Percentiles rank a stretch among this genome's conserved stretches.
These are phyloP conservation scores for Fremontodendron californicum DNA, from an alignment of 345 rosid species.

Conservation along the genomic window DNA sequence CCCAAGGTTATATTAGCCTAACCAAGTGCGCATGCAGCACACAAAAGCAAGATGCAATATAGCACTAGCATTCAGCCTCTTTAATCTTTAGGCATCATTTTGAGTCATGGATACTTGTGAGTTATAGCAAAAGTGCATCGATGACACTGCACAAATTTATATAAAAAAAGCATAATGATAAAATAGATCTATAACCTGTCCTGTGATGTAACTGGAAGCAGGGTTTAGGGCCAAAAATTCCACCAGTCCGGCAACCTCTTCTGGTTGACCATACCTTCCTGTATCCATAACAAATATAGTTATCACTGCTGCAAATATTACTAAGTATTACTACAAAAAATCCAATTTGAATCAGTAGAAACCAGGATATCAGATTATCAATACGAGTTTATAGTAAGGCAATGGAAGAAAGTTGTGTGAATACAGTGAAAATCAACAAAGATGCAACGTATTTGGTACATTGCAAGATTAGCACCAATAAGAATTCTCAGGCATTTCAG, in stretches of 20 bases:
- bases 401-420: background rate
- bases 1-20: background rate
- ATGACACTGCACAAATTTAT: background rate
- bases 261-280: conserved; percentile 97
- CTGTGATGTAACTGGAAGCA: conserved; percentile 87
- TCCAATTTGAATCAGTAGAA: conserved; percentile 2
- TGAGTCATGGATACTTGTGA: background rate
- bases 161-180: background rate
- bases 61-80: background rate
- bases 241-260: conserved; percentile 97
- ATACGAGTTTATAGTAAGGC: background rate
- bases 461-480: conserved; percentile 5
- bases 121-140: background rate
- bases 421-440: background rate
- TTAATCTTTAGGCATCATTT: background rate
- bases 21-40: background rate
- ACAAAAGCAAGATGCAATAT: background rate
- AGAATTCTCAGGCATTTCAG: background rate
- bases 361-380: background rate
- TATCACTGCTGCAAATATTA: background rate
- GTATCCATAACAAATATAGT: conserved; percentile 20
- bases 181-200: conserved; percentile 57
- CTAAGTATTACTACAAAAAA: background rate
- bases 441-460: background rate
- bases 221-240: conserved; percentile 93